Conservation (phyloP, 345 rosid species). For the Arabis alpina region DNA sequence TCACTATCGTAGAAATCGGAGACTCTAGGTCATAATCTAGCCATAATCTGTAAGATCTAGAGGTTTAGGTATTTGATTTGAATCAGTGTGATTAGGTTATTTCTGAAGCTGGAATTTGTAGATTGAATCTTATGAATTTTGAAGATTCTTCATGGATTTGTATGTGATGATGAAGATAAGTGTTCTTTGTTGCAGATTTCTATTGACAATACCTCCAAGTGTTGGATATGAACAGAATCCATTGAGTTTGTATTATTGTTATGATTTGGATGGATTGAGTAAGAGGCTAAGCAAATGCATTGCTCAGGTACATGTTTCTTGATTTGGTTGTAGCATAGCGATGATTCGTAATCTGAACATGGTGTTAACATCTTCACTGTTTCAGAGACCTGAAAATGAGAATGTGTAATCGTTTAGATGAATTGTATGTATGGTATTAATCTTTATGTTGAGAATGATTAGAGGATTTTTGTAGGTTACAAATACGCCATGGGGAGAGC, state of each 20-base stretch:
- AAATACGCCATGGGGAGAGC: conserved; percentile 96
- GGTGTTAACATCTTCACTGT: background rate
- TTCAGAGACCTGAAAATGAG: too few species aligned
- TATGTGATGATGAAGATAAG: too few species aligned
- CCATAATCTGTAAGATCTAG: background rate
- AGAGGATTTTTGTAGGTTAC: conserved; percentile 64
- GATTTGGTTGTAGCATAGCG: background rate
- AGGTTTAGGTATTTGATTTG: too few species aligned
- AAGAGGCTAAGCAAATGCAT: conserved; percentile 69
- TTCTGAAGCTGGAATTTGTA: background rate
- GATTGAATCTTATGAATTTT: background rate
- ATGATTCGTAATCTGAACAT: too few species aligned
- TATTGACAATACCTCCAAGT: conserved; percentile 88
- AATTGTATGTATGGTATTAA: background rate
- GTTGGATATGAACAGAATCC: conserved; percentile 95
- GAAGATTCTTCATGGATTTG: background rate
- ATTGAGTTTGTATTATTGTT: conserved; percentile 87
- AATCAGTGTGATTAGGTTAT: too few species aligned
- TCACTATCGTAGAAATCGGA: background rate
- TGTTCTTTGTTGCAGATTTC: conserved; percentile 50
- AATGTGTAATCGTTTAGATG: too few species aligned
- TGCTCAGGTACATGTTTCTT: conserved; percentile 64
- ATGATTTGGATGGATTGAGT: conserved; percentile 49
- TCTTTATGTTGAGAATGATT: background rate
- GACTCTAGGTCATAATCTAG: background rate